Conservation (phyloP, 129 eudicot species). For the Pulicaria dysenterica region DNA sequence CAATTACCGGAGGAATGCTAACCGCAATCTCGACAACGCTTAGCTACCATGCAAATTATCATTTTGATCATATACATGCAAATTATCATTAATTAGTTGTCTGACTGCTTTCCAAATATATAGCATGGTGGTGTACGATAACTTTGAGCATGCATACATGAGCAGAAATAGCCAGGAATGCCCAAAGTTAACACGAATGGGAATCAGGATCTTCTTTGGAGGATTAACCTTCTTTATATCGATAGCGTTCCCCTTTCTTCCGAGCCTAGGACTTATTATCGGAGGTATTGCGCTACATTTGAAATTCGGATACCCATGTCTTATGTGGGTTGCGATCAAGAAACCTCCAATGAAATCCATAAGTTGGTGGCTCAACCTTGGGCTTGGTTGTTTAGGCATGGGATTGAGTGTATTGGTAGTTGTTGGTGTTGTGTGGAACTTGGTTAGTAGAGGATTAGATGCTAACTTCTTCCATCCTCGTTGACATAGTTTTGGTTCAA, state of each 20-base stretch:
- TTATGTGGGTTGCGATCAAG: slow-evolving; percentile 67
- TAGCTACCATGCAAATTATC: slow-evolving; percentile 33
- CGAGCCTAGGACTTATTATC: slow-evolving; percentile 39
- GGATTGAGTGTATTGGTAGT: slow-evolving; percentile 35
- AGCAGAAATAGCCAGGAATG: slow-evolving; percentile 43
- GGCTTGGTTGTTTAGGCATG: slow-evolving; percentile 51
- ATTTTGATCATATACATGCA: slow-evolving; percentile 41
- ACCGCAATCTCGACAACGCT: slow-evolving; percentile 37
- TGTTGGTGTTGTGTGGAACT: slow-evolving; percentile 48
- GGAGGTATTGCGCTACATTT: slow-evolving; percentile 58
- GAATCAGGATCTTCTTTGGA: slow-evolving; percentile 51
- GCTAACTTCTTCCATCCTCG: slow-evolving; percentile 75
- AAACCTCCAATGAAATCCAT: slow-evolving; percentile 32
- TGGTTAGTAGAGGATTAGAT: slow-evolving; percentile 45
- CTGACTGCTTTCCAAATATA: slow-evolving; percentile 58
- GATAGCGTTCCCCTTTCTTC: slow-evolving; percentile 63
- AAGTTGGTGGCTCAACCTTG: slow-evolving; percentile 49
- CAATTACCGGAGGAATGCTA: slow-evolving; percentile 38
- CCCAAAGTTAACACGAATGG: slow-evolving; percentile 43
- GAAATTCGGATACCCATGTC: slow-evolving; percentile 58
- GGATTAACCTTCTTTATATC: slow-evolving; percentile 57
- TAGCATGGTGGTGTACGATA: slow-evolving; percentile 62
- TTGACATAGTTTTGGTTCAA: background rate
- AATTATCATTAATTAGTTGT: slow-evolving; percentile 41
- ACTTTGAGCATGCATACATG: slow-evolving; percentile 51